These are phyloP conservation scores for Wickerhamiella dianesei DNA, from an alignment of 805 yeast genomes.

Conservation along the genomic window DNA sequence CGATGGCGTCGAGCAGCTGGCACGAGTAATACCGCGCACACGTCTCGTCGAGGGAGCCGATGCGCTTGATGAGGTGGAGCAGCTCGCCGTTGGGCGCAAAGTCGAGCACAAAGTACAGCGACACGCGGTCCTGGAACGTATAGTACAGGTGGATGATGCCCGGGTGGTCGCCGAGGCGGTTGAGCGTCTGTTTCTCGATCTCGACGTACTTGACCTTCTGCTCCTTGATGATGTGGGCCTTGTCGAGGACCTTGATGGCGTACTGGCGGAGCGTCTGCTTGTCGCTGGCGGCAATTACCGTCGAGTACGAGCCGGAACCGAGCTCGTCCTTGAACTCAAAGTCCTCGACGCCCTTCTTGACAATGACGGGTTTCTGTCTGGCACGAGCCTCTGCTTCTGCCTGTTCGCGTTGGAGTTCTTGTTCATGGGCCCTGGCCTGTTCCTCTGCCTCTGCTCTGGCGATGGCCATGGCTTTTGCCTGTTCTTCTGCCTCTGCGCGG, in stretches of 20 bases:
- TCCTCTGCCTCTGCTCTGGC: neutral
- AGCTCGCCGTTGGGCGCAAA: constrained; percentile 94
- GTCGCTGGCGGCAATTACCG: constrained; percentile 80
- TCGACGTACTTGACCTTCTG: constrained; percentile 91
- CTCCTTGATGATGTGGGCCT: constrained; percentile 85
- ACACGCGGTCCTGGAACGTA: constrained; percentile 85
- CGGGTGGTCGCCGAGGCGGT: constrained; percentile 80
- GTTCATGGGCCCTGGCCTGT: neutral
- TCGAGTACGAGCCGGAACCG: constrained; percentile 94
- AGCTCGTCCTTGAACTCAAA: constrained; percentile 77
- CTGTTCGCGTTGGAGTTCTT: neutral
- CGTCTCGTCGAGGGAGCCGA: constrained; percentile 61
- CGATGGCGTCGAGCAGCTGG: constrained; percentile 82
- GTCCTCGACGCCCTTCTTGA: constrained; percentile 53
- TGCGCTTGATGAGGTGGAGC: constrained; percentile 47
- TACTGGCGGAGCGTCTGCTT: constrained; percentile 57
- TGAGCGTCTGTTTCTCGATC: constrained; percentile 83
- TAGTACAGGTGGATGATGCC: constrained; percentile 86
- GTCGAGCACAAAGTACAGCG: constrained; percentile 83
- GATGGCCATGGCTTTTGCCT: neutral
- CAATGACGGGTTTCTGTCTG: constrained; percentile 22
- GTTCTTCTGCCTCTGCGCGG: neutral
- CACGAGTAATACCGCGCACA: constrained; percentile 69
- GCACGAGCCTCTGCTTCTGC: neutral
- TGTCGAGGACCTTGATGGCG: constrained; percentile 85